Conservation (phyloP, 345 rosid species). For the Excoecaria agallocha region DNA sequence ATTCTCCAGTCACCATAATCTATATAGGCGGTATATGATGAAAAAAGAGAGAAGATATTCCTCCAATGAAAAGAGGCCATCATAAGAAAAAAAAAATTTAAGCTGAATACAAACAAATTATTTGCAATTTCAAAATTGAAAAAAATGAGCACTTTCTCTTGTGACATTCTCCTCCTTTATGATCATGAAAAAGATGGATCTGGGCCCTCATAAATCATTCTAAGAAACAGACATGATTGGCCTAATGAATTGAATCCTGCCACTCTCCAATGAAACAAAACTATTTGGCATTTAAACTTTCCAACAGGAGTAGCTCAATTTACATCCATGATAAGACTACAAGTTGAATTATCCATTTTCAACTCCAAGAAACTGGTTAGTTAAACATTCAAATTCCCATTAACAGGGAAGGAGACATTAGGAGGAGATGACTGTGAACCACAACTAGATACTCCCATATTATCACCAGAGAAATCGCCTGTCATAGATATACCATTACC, state of each 20-base stretch:
- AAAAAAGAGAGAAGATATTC: background rate
- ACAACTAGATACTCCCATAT: constrained; percentile 38
- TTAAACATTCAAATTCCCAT: constrained; percentile 18
- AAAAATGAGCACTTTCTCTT: background rate
- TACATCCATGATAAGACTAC: too few species aligned
- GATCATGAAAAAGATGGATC: background rate
- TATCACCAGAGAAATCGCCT: constrained; percentile 38
- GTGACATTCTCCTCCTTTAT: background rate
- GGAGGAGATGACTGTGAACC: constrained; percentile 52
- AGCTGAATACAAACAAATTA: background rate
- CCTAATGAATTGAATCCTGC: background rate
- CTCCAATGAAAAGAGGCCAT: background rate
- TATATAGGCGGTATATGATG: too few species aligned
- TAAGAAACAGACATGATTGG: background rate
- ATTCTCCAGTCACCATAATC: too few species aligned
- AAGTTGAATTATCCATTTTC: background rate
- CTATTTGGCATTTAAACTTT: background rate
- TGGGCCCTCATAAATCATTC: background rate
- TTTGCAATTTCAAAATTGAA: background rate
- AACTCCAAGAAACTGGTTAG: background rate
- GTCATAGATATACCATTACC: constrained; percentile 22
- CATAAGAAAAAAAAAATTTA: background rate
- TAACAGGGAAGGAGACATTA: constrained; percentile 36
- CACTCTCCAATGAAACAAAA: background rate
- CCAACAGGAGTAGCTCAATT: too few species aligned